Conservation (phyloP, 2,329 filamentous ascomycete genomes). For the Fusarium sp. region DNA sequence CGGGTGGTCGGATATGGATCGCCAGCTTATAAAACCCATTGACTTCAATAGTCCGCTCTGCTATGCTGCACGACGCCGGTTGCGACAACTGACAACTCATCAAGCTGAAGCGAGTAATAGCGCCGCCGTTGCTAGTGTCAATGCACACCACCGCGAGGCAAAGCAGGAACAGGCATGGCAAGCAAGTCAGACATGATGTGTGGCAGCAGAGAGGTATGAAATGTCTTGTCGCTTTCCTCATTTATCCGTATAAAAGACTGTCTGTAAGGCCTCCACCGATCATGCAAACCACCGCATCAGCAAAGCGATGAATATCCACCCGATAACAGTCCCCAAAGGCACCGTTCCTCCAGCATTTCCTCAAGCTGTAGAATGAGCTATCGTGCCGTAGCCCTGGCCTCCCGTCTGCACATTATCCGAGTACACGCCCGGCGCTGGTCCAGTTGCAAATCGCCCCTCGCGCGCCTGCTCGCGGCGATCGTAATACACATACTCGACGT, state of each 20-base stretch:
- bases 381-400: slow-evolving; percentile 69
- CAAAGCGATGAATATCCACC: background rate
- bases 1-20: background rate
- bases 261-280: background rate
- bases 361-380: slow-evolving; percentile 47
- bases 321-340: background rate
- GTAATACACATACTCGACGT: slow-evolving; percentile 83
- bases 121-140: background rate
- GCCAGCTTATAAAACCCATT: background rate
- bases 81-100: slow-evolving; percentile 6
- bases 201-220: background rate
- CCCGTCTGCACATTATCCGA: slow-evolving; percentile 75
- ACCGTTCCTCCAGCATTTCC: background rate
- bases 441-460: slow-evolving; percentile 61
- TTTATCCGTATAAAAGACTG: background rate
- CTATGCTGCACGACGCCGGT: background rate
- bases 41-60: background rate
- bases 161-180: background rate
- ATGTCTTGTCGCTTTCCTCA: background rate
- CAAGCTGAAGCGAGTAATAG: background rate
- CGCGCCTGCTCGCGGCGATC: slow-evolving; percentile 70
- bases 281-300: background rate
- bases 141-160: background rate
- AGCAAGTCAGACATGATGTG: background rate
- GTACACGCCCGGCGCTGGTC: slow-evolving; percentile 72